Percentiles rank a stretch among this genome's conserved stretches.
phyloP scores from a whole-genome alignment of 2,329 filamentous ascomycete genomes.

The Coniochaeta ligniaria region DNA sequence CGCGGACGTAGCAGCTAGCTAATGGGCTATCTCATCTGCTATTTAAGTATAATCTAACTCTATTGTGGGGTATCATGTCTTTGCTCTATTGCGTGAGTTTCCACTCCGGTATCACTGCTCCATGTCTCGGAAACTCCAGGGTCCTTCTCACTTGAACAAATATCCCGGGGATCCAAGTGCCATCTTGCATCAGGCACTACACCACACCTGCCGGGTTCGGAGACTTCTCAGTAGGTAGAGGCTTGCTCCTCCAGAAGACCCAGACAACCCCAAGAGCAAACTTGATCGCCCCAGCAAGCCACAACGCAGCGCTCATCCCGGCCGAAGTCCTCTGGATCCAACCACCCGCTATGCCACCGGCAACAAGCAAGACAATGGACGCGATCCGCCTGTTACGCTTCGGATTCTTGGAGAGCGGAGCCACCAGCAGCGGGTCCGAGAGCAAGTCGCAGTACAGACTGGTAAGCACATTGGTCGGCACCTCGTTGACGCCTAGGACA shows the following conservation, averaged over 20 bases:
- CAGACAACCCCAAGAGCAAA: constrained; percentile 25
- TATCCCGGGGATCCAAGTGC: background rate
- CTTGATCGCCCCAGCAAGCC: constrained; percentile 39
- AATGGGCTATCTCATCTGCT: background rate
- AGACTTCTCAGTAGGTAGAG: background rate
- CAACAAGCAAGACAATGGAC: constrained; percentile 35
- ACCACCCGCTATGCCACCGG: constrained; percentile 37
- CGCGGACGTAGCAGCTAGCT: background rate
- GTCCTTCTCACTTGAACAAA: background rate
- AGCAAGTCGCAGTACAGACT: constrained; percentile 46
- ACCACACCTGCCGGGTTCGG: background rate
- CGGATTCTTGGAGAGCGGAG: constrained; percentile 31
- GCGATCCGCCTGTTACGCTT: constrained; percentile 41
- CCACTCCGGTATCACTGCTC: background rate
- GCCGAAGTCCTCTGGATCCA: constrained; percentile 36
- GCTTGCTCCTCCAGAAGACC: constrained; percentile 13
- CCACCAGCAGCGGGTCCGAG: constrained; percentile 42
- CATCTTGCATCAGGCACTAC: background rate
- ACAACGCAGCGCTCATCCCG: constrained; percentile 34
- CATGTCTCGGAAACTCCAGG: background rate
- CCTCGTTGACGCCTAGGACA: constrained; percentile 43
- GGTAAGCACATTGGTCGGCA: constrained; percentile 49
- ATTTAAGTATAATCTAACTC: background rate
- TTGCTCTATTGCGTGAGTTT: background rate
- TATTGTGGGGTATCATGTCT: background rate